Base-by-base conservation (phyloP, 208 protist genomes). In the Trypanosoma avium region DNA sequence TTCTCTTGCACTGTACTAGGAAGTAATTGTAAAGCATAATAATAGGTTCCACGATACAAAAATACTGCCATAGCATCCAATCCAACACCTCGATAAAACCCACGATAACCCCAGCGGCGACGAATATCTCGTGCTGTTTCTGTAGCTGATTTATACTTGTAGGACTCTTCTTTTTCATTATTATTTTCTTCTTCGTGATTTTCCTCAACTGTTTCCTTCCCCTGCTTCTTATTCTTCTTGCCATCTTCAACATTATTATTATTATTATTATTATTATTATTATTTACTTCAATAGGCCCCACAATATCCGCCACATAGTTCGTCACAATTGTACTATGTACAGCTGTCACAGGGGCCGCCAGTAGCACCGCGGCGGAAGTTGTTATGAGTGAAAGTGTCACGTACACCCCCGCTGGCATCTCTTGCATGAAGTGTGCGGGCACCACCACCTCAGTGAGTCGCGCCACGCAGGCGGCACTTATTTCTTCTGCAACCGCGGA, bases 231-330 rank as follows among this genome's bases (percentile, higher is more conserved):
- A 9, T 58, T 47, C 1, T n/a, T 42, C 12, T 32, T n/a, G n/a
- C n/a, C n/a, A n/a, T n/a, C n/a, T n/a, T n/a, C n/a, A n/a, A n/a
- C n/a, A n/a, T n/a, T n/a, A n/a, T n/a, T n/a, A n/a, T n/a, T n/a
- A n/a, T n/a, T n/a, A n/a, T n/a, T n/a, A n/a, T n/a, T n/a, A n/a
- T n/a, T n/a, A n/a, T n/a, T n/a, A n/a, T n/a, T n/a, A n/a, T n/a
- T n/a, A n/a, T n/a, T 48, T 35, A 32, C 59, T 12, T 56, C 49
- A 9, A 49, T 33, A 2, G 79, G 73, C 3, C 80, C 84, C 17
- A 90, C 75, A 61, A 94, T 82, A 57, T 94, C 88, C 15, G 68
- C 84, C 48, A 82, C 65, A 75, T 90, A 94, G 71, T 92, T 94
- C 27, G 82, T 92, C 61, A 69, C 58, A 58, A 81, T 68, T 8